These are phyloP conservation scores for Fusarium secorum DNA, from an alignment of 2,329 filamentous ascomycete genomes.

Conservation along the genomic window DNA sequence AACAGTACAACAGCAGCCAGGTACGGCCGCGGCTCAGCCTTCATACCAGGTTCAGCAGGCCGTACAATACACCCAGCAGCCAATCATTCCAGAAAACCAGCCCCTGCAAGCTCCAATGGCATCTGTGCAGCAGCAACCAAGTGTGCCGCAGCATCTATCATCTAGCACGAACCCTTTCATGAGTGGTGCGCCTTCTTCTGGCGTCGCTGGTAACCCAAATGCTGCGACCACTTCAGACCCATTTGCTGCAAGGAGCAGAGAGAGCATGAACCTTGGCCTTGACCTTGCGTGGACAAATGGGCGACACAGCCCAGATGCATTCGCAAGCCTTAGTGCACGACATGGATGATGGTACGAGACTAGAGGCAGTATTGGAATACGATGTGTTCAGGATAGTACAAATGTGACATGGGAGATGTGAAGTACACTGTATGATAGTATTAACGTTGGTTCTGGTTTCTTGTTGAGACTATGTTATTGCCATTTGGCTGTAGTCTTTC, in stretches of 20 bases:
- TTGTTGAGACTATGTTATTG: neutral
- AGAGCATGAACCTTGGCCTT: conserved; percentile 73
- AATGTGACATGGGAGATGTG: conserved; percentile 26
- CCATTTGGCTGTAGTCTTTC: neutral
- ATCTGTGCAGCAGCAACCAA: conserved; percentile 37
- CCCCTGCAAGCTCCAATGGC: conserved; percentile 39
- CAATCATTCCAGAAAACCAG: conserved; percentile 45
- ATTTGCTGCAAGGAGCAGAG: conserved; percentile 63
- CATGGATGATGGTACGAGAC: conserved; percentile 52
- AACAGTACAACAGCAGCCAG: conserved; percentile 53
- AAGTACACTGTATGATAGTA: conserved; percentile 41
- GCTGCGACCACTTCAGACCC: conserved; percentile 51
- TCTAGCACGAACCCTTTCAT: conserved; percentile 68
- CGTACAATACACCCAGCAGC: conserved; percentile 34
- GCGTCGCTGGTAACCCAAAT: conserved; percentile 33
- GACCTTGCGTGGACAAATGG: conserved; percentile 73
- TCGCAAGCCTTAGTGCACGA: conserved; percentile 75
- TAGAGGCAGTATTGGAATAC: conserved; percentile 17
- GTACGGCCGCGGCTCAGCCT: conserved; percentile 42
- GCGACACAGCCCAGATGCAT: conserved; percentile 80
- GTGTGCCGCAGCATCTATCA: conserved; percentile 46
- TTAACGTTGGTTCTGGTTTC: conserved; percentile 37
- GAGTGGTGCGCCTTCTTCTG: conserved; percentile 42
- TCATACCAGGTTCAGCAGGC: conserved; percentile 8
- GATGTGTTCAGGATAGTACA: conserved; percentile 35